These are phyloP conservation scores for Juglanconis oblonga DNA, from an alignment of 2,329 filamentous ascomycete genomes.

Conservation along the genomic window DNA sequence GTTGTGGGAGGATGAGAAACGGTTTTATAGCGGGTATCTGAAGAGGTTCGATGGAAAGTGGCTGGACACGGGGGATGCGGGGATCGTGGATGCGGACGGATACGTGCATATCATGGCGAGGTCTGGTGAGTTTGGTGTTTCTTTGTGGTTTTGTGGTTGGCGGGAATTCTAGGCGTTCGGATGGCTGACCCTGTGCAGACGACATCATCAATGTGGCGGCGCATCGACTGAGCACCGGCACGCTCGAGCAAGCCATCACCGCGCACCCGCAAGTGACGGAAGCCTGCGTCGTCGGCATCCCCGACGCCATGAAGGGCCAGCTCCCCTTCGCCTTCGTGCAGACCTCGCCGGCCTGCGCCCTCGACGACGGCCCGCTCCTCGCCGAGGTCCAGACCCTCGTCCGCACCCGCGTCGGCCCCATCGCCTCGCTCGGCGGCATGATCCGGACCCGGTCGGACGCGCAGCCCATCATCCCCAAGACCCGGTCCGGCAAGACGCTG, in stretches of 20 bases:
- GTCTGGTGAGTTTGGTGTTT: conserved; percentile 24
- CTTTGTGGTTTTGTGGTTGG: conserved; percentile 24
- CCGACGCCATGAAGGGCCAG: conserved; percentile 83
- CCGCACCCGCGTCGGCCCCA: conserved; percentile 78
- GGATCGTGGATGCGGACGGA: conserved; percentile 75
- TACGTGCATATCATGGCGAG: conserved; percentile 64
- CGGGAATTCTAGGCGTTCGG: conserved; percentile 45
- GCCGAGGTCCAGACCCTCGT: conserved; percentile 71
- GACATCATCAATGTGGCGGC: conserved; percentile 96
- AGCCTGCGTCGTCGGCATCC: conserved; percentile 81
- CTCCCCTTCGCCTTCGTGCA: conserved; percentile 83
- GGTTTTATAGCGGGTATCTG: conserved; percentile 83
- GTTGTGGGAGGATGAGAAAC: conserved; percentile 79
- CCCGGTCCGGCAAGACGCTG: conserved; percentile 86
- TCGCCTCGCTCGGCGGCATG: conserved; percentile 81
- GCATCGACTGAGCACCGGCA: conserved; percentile 82
- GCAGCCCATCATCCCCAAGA: conserved; percentile 86
- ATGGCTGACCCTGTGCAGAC: conserved; percentile 42
- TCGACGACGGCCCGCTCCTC: conserved; percentile 44
- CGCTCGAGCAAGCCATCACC: conserved; percentile 88
- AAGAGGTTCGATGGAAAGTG: conserved; percentile 77
- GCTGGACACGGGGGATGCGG: conserved; percentile 89
- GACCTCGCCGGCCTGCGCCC: conserved; percentile 46
- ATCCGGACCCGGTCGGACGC: conserved; percentile 57
- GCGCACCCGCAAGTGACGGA: conserved; percentile 77